Evolutionary conservation across 2,329 filamentous ascomycete species (phyloP), one percentile per base, ranked within the genome.

Genomic region (Pestalotiopsis sp.): DNA sequence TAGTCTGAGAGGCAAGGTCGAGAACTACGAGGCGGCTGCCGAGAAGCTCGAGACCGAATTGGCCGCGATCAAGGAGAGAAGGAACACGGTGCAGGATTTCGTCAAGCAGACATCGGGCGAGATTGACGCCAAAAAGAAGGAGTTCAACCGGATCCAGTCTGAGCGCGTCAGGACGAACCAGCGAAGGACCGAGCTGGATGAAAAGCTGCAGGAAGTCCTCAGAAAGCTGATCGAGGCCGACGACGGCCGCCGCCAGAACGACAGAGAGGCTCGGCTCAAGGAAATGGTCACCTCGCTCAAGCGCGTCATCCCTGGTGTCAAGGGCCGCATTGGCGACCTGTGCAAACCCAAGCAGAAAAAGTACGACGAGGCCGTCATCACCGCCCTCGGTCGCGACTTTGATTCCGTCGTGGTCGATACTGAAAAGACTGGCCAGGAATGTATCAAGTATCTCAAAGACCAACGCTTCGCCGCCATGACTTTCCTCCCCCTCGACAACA

Each of bases 291-390:
- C 91, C 12, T 91, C 93, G 39, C 85, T 99, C 75, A 97, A 97
- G 80, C 92, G 94, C 66, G 92, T 97, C 71, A 97, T 94, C 75
- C 94, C 94, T 1, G 95, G 95, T 61, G 95, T 99, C 59, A 93
- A 93, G 73, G 96, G 96, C 23, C 91, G 95, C 61, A 89, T 98
- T 61, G 94, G 94, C 71, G 94, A 97, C 72, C 88, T 99, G 57
- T 98, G 96, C 83, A 95, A 94, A 73, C 95, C 96, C 1, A 98
- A 98, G 81, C 94, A 98, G 82, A 98, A 97, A 82, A 98, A 98
- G 79, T 99, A 91, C 76, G 93, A 96, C 72, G 94, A 96, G 73
- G 96, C 96, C 61, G 93, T 99, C 71, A 94, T 94, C 75, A 97
- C 94, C 25, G 94, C 97, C 6, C 88, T 99, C 4, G 96, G 96